Evolutionary conservation across 108 stramenopile genomes (phyloP).

Genomic region (Conticribra weissflogii): DNA sequence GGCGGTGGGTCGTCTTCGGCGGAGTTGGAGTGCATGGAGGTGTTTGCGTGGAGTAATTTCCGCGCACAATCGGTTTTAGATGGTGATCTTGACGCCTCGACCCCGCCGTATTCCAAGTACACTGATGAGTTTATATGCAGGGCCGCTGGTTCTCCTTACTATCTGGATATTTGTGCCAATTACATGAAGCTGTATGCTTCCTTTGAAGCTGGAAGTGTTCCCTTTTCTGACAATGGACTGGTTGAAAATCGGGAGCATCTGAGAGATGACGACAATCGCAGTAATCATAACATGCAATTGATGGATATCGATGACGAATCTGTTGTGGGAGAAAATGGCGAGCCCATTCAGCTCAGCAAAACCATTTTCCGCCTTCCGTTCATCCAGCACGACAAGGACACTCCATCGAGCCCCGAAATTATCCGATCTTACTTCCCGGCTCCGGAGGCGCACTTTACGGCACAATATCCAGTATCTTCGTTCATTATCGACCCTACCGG

Average conservation of each 20-base stretch:
- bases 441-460: slow-evolving; percentile 35
- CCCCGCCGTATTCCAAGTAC: neutral
- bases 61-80: neutral
- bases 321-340: slow-evolving; percentile 30
- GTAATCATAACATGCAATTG: neutral
- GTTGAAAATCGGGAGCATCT: neutral
- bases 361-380: slow-evolving; percentile 30
- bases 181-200: slow-evolving; percentile 46
- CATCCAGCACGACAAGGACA: slow-evolving; percentile 20
- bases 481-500: slow-evolving; percentile 54
- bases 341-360: slow-evolving; percentile 37
- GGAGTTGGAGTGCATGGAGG: slow-evolving; percentile 37
- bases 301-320: slow-evolving; percentile 38
- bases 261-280: too few relatives aligned
- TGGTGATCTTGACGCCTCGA: neutral
- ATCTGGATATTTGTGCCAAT: slow-evolving; percentile 53
- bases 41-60: slow-evolving; percentile 40
- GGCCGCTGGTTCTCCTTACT: slow-evolving; percentile 31
- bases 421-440: slow-evolving; percentile 45
- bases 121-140: slow-evolving; percentile 52
- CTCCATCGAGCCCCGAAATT: slow-evolving; percentile 6
- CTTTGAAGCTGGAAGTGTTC: slow-evolving; percentile 23
- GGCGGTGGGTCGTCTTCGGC: too few relatives aligned
- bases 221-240: slow-evolving; percentile 9
- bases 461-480: slow-evolving; percentile 48